A percentile compares a stretch with the other conserved stretches of the same genome.
These are phyloP conservation scores for Lipomyces mesembrius DNA, from an alignment of 805 yeast species.

Conservation along the genomic window DNA sequence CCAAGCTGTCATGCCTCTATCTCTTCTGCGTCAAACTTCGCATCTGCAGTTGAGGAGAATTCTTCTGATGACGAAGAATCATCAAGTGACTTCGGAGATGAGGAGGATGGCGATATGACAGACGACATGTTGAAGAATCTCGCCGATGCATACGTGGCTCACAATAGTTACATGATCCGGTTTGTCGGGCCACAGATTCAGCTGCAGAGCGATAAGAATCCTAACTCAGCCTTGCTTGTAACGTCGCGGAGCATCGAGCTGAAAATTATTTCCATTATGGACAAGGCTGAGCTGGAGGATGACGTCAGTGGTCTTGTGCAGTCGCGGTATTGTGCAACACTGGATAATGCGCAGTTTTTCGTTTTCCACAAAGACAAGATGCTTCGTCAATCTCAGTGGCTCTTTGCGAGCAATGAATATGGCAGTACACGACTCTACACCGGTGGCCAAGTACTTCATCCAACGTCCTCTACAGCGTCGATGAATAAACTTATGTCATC, in stretches of 20 bases:
- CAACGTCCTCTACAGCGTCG: not conserved
- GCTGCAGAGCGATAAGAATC: conserved; percentile 56
- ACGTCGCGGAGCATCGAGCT: conserved; percentile 73
- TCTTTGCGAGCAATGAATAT: conserved; percentile 58
- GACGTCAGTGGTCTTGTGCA: conserved; percentile 58
- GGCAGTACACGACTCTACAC: conserved; percentile 54
- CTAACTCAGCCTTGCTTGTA: conserved; percentile 66
- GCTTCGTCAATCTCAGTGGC: conserved; percentile 46
- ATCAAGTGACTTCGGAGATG: conserved; percentile 49
- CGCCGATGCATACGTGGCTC: conserved; percentile 34
- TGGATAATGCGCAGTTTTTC: conserved; percentile 73
- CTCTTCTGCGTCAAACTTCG: not conserved
- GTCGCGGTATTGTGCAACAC: conserved; percentile 68
- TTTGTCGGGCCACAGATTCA: conserved; percentile 85
- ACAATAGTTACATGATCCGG: conserved; percentile 65
- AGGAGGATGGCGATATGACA: conserved; percentile 51
- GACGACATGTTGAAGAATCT: conserved; percentile 45
- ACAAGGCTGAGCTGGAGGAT: conserved; percentile 51
- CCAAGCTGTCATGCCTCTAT: not conserved
- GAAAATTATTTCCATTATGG: conserved; percentile 67
- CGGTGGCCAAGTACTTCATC: conserved; percentile 6
- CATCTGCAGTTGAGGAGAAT: not conserved
- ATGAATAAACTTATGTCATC: not conserved
- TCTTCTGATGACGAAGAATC: conserved; percentile 6
- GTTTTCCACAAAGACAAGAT: conserved; percentile 62